Percentiles rank a stretch among this genome's conserved stretches.
phyloP scores from a whole-genome alignment of 2,329 filamentous ascomycete genomes.

The Arthrobotrys sinensis region DNA sequence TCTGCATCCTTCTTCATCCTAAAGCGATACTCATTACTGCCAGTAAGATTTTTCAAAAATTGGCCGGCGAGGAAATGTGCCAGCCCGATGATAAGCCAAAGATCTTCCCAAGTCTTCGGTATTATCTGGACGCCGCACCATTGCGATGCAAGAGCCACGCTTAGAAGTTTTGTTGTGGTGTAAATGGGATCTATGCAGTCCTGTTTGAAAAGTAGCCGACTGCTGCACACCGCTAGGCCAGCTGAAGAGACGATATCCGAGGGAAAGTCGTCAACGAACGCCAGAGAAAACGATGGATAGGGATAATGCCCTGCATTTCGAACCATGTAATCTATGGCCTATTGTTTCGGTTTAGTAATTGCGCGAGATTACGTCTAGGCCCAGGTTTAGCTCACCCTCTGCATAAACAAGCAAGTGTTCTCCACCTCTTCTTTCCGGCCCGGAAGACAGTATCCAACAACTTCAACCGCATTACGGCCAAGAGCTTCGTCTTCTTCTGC shows the following conservation, averaged over 20 bases:
- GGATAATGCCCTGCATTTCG: constrained; percentile 91
- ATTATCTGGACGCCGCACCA: constrained; percentile 96
- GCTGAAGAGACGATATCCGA: constrained; percentile 83
- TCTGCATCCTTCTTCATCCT: constrained; percentile 89
- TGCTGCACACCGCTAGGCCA: constrained; percentile 89
- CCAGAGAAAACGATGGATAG: constrained; percentile 91
- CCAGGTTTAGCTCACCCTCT: constrained; percentile 68
- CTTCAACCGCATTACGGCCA: constrained; percentile 86
- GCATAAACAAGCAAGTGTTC: constrained; percentile 88
- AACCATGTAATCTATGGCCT: constrained; percentile 91
- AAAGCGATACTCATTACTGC: constrained; percentile 94
- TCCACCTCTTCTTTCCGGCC: constrained; percentile 84
- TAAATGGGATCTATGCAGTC: constrained; percentile 88
- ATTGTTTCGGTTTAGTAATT: constrained; percentile 39
- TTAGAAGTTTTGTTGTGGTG: constrained; percentile 82
- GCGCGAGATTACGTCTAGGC: neutral
- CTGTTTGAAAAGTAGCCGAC: constrained; percentile 84
- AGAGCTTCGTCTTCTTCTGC: constrained; percentile 93
- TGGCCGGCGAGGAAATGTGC: constrained; percentile 95
- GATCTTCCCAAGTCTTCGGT: constrained; percentile 82
- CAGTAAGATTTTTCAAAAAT: constrained; percentile 90
- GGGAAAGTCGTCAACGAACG: constrained; percentile 91
- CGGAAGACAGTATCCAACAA: constrained; percentile 92
- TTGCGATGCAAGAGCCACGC: constrained; percentile 88
- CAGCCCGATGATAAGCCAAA: constrained; percentile 90